Evolutionary conservation across 768 basidiomycete species (phyloP).

Genomic region (Hebeloma cylindrosporum): DNA sequence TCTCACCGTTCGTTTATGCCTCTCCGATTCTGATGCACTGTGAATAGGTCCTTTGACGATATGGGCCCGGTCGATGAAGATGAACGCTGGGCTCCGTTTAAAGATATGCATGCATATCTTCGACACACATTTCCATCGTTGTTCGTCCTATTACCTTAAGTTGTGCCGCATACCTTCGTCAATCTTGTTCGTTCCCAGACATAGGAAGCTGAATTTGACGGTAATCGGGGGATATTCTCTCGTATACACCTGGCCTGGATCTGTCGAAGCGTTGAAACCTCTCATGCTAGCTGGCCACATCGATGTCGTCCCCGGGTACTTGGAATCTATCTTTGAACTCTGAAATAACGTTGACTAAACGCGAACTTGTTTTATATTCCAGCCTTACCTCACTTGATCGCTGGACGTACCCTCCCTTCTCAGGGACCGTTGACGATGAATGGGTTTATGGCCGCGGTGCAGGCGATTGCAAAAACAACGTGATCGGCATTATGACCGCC

Average conservation of each 20-base stretch:
- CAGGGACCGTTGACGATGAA: slow-evolving; percentile 26
- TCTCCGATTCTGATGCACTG: background rate
- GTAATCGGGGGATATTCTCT: slow-evolving; percentile 27
- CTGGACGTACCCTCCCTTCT: slow-evolving; percentile 32
- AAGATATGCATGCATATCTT: slow-evolving; percentile 27
- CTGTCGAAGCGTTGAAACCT: slow-evolving; percentile 21
- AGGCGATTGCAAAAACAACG: slow-evolving; percentile 32
- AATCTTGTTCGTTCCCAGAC: slow-evolving; percentile 13
- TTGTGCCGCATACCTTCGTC: background rate
- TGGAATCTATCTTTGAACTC: background rate
- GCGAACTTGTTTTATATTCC: slow-evolving; percentile 6
- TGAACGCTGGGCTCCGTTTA: slow-evolving; percentile 27
- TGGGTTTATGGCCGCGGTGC: slow-evolving; percentile 33
- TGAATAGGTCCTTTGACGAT: slow-evolving; percentile 29
- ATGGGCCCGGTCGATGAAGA: slow-evolving; percentile 30
- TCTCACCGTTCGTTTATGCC: background rate
- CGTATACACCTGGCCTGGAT: slow-evolving; percentile 26
- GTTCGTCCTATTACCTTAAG: slow-evolving; percentile 15
- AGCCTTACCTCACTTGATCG: slow-evolving; percentile 27
- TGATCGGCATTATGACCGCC: slow-evolving; percentile 31
- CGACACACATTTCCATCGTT: slow-evolving; percentile 26
- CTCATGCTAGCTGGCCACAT: slow-evolving; percentile 32
- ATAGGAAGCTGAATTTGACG: slow-evolving; percentile 18
- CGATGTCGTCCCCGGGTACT: slow-evolving; percentile 29
- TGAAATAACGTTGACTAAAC: too few species aligned